Evolutionary conservation across 306 rosid genomes (phyloP), one percentile per base, ranked within the genome.

Genomic region (Fagus crenata): DNA sequence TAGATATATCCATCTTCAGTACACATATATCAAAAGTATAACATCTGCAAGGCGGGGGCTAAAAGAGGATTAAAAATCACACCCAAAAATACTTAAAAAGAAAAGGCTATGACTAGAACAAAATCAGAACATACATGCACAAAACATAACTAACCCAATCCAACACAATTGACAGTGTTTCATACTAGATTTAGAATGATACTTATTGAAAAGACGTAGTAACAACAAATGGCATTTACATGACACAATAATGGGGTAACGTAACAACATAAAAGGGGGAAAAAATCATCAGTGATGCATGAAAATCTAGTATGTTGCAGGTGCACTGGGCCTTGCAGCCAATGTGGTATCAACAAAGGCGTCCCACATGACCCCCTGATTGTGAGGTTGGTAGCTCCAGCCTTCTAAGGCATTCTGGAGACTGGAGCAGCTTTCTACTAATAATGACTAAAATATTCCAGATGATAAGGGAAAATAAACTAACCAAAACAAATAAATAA

Each of bases 1-100:
- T 3, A 97, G 97, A 86, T 95, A 95, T 60, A 82, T 65, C 99
- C 99, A 95, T 82, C 90, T 89, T 80, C 92, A 97, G 78, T 95
- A 95, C 67, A 92, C 12, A 74, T 87, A 88, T 81, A 95, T 90
- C 69, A 92, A 84, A 67, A 95, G 92, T 82, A 95, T 95, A 70
- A 95, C 22, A 88, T 95, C 99, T 95, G 97, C 93, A 76, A 61
- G 22, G 14, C 68, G 80, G 43, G 41, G 28, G 28, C 41, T 17
- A 74, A 83, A 72, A 53, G 37, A 46, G 7, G 28, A 22, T 22
- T 46, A 51, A 71, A 59, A 63, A 78, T 76, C 61, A 88, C 15
- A 49, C 11, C 28, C 28, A 22, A 22, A 51, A 36, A 22, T 22
- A 22, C 28, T 22, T 22, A 22, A 41, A 64, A 18, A 6, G 32